Evolutionary conservation across 2,329 filamentous ascomycete species (phyloP), one percentile per base, ranked within the genome.

Genomic region (Colletotrichum magnum): DNA sequence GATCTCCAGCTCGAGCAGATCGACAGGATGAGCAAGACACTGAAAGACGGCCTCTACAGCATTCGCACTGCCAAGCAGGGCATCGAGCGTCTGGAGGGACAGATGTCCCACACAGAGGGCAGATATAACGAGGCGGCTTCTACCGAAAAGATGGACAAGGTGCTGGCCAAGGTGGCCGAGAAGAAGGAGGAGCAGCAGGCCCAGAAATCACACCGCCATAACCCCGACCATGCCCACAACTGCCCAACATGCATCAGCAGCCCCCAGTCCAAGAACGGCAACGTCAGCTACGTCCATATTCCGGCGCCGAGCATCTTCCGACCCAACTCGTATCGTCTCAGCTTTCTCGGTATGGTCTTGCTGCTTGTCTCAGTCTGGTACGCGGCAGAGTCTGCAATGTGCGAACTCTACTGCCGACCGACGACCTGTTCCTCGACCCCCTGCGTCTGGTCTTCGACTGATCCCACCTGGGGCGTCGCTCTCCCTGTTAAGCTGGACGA

Each of bases 401-500:
- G 87, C 76, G 79, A 76, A 47, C 71, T 79, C 6, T 91, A 86
- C 77, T 90, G 87, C 74, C 85, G 85, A 16, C 87, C 88, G 2
- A 75, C 79, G n/a, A 81, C 81, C 39, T 90, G 88, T 72, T 82
- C 82, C 13, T 77, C 56, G 59, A 76, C 68, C 54, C 82, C 83
- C 2, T 90, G 88, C 74, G 80, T 84, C 43, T 90, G 87, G 87
- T 86, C 85, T 32, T 82, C 84, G 12, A 83, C 87, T 53, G 89
- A 90, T 75, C 89, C 89, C 0, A 84, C 84, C 28, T 91, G 89
- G 77, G 89, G 88, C n/a, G 82, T 81, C 47, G 87, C 88, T 1
- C 81, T 91, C 53, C 89, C 89, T 3, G 85, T 89, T 65, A 91
- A 90, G 79, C 74, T 91, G 13, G 89, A 91, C 74, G 84, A 90